Evolutionary conservation across 257 asterid genomes (phyloP), one percentile per base, ranked within the genome.

Genomic region (Jasminum sambac): DNA sequence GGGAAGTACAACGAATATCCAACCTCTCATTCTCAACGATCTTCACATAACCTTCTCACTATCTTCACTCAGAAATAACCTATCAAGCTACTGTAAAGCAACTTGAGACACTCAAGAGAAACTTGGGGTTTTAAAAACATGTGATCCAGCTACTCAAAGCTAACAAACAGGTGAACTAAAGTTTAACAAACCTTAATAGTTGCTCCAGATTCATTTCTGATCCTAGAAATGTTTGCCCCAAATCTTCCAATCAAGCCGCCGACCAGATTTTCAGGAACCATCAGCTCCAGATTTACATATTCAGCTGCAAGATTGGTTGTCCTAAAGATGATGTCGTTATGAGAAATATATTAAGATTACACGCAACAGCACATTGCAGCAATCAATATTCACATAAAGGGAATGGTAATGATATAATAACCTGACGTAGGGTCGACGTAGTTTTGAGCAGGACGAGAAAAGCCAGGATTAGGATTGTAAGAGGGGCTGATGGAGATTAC

Each of bases 221-320:
- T 95, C 87, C 98, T 84, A 26, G 98, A 95, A 75, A 91, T 91
- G 80, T 91, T 95, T 73, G 97, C 89, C 43, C 98, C 99, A 65
- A 90, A 89, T 81, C 99, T 84, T 66, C 99, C 98, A 68, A 95
- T 95, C 86, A 95, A 83, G 68, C 99, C 99, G 3, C 99, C 97
- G 69, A 92, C 96, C 76, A 95, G 80, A 74, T 90, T 71, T 79
- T 95, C 99, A 55, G 99, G 96, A 77, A 95, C 89, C 92, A 85
- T 68, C 70, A 91, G 84, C 62, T 87, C 96, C 88, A 92, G 71
- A 74, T 83, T 85, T 48, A 79, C 92, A 82, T 78, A 85, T 65
- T 90, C 94, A 88, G 84, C 98, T 94, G 96, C 89, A 83, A 83
- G 78, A 83, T 79, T 69, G 79, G 76, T 77, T 79, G 75, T 76